These are phyloP conservation scores for Biscutella laevigata DNA, from an alignment of 441 rosid species.

Conservation along the genomic window DNA sequence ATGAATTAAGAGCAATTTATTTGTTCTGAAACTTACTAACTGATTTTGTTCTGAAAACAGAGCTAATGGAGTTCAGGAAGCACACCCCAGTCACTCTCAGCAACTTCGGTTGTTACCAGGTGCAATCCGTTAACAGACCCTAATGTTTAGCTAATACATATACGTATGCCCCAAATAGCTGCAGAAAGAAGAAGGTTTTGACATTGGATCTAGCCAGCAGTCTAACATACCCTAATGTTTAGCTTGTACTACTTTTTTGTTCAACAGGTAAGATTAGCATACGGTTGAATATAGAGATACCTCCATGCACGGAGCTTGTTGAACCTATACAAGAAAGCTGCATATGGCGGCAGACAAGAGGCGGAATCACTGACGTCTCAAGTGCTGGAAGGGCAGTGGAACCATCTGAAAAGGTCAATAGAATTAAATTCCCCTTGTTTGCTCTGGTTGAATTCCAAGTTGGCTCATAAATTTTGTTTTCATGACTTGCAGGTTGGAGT, in stretches of 20 bases:
- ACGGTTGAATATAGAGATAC: constrained; percentile 54
- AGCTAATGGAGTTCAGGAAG: constrained; percentile 35
- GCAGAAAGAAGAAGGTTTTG: not conserved
- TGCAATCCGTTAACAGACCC: constrained; percentile 11
- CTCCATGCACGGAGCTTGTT: constrained; percentile 54
- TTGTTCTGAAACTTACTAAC: constrained; percentile 1
- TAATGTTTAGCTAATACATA: not conserved
- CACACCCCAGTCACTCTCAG: constrained; percentile 43
- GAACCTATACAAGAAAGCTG: constrained; percentile 74
- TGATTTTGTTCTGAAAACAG: constrained; percentile 29
- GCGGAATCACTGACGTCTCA: constrained; percentile 50
- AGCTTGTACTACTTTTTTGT: not conserved
- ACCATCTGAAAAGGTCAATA: constrained; percentile 56
- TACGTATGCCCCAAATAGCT: not conserved
- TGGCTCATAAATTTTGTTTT: constrained; percentile 21
- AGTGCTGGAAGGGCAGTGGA: constrained; percentile 33
- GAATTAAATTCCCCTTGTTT: not conserved
- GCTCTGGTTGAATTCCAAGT: constrained; percentile 1
- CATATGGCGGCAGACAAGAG: constrained; percentile 84
- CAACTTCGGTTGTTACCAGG: constrained; percentile 68
- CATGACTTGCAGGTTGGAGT: constrained; percentile 50
- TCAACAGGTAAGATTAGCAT: constrained; percentile 64
- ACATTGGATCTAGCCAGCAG: not conserved
- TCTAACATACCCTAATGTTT: too few species aligned
- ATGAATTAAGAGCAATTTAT: not conserved